Evolutionary conservation across 305 asterid species (phyloP).

Genomic region (Solanum chacoense): DNA sequence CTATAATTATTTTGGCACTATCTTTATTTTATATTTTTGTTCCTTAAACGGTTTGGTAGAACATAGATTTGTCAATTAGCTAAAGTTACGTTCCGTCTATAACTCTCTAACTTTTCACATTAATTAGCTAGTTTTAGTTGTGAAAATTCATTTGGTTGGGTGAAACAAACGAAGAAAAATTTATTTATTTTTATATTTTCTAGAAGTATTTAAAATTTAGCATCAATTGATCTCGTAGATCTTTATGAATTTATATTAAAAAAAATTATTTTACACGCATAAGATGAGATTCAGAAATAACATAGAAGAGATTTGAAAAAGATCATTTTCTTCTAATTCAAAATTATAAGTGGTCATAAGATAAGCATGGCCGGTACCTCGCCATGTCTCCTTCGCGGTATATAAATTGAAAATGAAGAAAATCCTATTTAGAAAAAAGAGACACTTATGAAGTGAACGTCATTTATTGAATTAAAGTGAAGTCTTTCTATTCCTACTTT

Average conservation of each 20-base stretch:
- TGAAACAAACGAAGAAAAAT: background rate
- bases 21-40: background rate
- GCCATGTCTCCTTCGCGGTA: background rate
- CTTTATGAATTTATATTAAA: background rate
- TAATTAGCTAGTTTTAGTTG: background rate
- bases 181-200: background rate
- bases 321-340: background rate
- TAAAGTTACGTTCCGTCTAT: background rate
- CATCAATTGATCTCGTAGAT: background rate
- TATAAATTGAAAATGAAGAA: background rate
- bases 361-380: background rate
- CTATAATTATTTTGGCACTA: background rate
- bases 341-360: background rate
- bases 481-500: too few relatives aligned
- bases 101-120: background rate
- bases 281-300: background rate
- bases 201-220: background rate
- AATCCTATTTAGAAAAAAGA: too few relatives aligned
- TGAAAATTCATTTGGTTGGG: background rate
- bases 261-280: background rate
- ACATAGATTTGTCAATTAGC: background rate
- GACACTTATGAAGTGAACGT: background rate
- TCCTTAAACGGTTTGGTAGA: background rate
- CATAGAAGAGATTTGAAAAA: background rate
- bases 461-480: too few relatives aligned